These are phyloP conservation scores for Gillenia trifoliata DNA, from an alignment of 306 rosid species.

Conservation along the genomic window DNA sequence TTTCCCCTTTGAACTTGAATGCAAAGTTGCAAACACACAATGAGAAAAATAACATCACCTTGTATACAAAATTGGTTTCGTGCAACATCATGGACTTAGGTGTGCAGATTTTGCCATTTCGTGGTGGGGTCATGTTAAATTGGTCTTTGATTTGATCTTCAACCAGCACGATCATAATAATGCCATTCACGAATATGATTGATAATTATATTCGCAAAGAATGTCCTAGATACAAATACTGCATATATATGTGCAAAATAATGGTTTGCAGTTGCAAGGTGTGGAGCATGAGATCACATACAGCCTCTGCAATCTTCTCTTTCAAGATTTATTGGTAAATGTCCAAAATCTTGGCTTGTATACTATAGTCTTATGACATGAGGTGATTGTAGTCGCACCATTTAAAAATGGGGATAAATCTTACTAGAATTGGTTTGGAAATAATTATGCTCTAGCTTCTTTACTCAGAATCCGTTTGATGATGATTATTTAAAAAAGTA, in stretches of 20 bases:
- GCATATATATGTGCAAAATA: not conserved
- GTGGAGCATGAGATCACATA: not conserved
- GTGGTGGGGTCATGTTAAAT: not conserved
- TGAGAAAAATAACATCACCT: conserved; percentile 13
- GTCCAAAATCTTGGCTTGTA: not conserved
- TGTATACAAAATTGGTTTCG: not conserved
- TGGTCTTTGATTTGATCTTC: not conserved
- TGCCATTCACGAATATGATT: not conserved
- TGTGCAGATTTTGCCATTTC: not conserved
- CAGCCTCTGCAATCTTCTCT: conserved; percentile 8
- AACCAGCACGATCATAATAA: not conserved
- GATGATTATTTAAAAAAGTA: no score
- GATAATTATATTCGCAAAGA: not conserved
- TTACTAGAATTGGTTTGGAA: no score
- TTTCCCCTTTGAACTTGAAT: conserved; percentile 12
- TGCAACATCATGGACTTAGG: conserved; percentile 4
- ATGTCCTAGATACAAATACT: not conserved
- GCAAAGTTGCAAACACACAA: conserved; percentile 4
- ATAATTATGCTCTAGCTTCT: not conserved
- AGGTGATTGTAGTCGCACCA: not conserved
- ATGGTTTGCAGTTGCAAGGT: not conserved
- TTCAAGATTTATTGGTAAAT: not conserved
- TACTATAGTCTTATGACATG: not conserved
- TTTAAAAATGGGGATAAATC: not conserved
- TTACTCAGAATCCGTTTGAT: not conserved